Evolutionary conservation across 306 rosid genomes (phyloP), one percentile per base, ranked within the genome.

Genomic region (Vigna radiata): DNA sequence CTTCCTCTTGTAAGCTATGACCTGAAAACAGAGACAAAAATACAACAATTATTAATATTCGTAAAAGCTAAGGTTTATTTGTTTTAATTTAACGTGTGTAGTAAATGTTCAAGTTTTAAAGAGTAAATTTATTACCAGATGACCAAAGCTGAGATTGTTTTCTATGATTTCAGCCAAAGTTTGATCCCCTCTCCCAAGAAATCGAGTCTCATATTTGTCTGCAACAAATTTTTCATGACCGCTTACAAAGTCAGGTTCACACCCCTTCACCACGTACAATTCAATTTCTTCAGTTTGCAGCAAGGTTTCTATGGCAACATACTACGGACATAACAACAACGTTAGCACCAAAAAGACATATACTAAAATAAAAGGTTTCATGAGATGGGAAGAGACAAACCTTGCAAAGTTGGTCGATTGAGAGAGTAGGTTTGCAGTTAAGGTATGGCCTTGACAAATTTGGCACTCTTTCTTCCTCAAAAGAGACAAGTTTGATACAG

Each of bases 1-100:
- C 76, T 85, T 86, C 84, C 80, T 91, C 90, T 77, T 86, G 61
- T 87, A 91, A 25, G 90, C 88, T 75, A 91, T 80, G 75, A 90
- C 85, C 95, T 91, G 86, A 29, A 72, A 81, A 75, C n/a, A 25
- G 29, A 5, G 23, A 36, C 8, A 5, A 27, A 49, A 17, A 17
- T 27, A 2, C 53, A 17, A 29, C 33, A 29, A 29, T 29, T 29
- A 29, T 29, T 21, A 54, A 41, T 9, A 27, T 19, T 21, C 8
- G 23, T 33, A 25, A 50, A 68, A 72, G 27, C 72, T 8, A 19
- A 8, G 6, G 7, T 23, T 47, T 46, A 1, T 72, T 71, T 53
- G 9, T 56, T 36, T 17, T 29, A 49, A 15, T n/a, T 37, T 14
- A 7, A 82, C n/a, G 8, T 31, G 1, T 33, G 12, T 1, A 33